Evolutionary conservation across 108 stramenopile species (phyloP).

Genomic region (Pseudonitzschia pungens): DNA sequence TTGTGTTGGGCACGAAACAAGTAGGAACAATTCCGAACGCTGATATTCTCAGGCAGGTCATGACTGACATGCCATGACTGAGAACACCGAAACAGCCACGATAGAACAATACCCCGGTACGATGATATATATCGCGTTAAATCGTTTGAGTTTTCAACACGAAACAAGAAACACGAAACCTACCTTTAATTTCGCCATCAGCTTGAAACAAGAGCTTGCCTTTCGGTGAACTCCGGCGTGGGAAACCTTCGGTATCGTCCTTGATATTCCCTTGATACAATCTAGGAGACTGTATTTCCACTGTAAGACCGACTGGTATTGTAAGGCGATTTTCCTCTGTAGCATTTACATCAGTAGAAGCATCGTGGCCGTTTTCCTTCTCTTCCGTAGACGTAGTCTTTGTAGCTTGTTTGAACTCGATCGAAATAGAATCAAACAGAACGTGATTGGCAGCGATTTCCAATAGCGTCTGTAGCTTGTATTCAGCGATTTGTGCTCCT

Average conservation of each 20-base stretch:
- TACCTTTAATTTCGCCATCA: not conserved
- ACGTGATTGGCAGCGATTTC: slow-evolving; percentile 8
- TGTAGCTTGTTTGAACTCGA: not conserved
- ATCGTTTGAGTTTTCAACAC: not conserved
- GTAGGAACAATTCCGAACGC: too few relatives aligned
- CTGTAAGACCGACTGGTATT: not conserved
- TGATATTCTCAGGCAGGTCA: not conserved
- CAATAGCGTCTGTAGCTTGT: slow-evolving; percentile 11
- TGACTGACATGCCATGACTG: slow-evolving; percentile 8
- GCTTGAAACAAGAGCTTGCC: not conserved
- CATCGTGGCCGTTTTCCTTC: not conserved
- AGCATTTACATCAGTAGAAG: not conserved
- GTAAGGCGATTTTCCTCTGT: not conserved
- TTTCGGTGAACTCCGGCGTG: not conserved
- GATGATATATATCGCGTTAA: too few relatives aligned
- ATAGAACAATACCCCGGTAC: too few relatives aligned
- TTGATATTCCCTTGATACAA: not conserved
- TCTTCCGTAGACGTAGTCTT: not conserved
- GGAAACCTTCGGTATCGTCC: too few relatives aligned
- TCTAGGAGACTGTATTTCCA: slow-evolving; percentile 3
- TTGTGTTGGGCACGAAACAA: too few relatives aligned
- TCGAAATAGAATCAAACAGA: slow-evolving; percentile 11
- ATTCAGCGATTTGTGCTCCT: slow-evolving; percentile 11
- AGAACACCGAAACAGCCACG: not conserved
- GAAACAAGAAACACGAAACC: not conserved